These are phyloP conservation scores for Actinidia polygama DNA, from an alignment of 179 eudicot genomes.

Conservation along the genomic window DNA sequence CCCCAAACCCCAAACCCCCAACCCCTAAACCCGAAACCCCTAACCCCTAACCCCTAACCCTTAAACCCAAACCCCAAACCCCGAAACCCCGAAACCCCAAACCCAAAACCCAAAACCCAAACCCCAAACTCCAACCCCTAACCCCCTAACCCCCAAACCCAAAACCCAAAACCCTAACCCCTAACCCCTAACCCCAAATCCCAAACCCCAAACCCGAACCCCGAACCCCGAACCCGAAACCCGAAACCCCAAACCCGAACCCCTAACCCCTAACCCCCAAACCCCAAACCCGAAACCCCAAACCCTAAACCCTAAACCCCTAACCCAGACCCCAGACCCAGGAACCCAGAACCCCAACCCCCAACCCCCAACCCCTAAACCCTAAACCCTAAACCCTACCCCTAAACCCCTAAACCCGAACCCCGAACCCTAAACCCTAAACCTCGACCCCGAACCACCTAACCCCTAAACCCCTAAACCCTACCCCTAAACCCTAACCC, in stretches of 20 bases:
- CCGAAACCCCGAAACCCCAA: background rate
- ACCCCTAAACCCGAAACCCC: background rate
- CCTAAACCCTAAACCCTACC: background rate
- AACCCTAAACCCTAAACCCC: background rate
- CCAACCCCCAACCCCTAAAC: background rate
- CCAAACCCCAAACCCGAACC: background rate
- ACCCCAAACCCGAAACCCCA: background rate
- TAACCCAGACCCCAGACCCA: background rate
- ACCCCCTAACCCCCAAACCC: background rate
- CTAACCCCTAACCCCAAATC: background rate
- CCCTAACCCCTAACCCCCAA: constrained; percentile 7
- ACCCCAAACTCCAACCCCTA: background rate
- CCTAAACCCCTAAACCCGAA: background rate
- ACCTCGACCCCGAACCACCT: too few species aligned
- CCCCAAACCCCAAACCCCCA: background rate
- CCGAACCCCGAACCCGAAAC: constrained; percentile 3
- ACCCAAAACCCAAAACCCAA: background rate
- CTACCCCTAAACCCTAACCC: background rate
- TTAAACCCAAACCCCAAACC: background rate
- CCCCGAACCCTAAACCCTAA: background rate
- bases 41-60: background rate
- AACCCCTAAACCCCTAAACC: too few species aligned
- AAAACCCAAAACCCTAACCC: background rate
- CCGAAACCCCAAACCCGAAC: background rate
- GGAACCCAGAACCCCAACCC: background rate